Base-by-base conservation (phyloP, 176 grass and related monocot species). In the Calamus simplicifolius region DNA sequence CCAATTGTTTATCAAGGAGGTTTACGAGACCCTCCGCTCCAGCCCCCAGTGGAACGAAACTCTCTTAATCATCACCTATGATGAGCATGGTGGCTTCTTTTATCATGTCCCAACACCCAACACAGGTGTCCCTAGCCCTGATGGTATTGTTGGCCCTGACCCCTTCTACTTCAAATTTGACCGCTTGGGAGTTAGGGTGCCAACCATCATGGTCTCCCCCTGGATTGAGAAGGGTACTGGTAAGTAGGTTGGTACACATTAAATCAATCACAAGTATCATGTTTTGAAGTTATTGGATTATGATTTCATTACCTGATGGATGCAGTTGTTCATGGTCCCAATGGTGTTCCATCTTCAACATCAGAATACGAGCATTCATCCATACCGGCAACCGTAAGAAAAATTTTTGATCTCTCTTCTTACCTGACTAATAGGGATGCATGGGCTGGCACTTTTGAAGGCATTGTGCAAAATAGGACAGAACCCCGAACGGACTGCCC, bases 291-390 rank as follows among this genome's bases (percentile, higher is more conserved):
- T 43, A 2, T 35, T 6, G 12, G 5, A 26, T 3, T 43, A 12
- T 14, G 54, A 16, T 55, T 50, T 26, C 5, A 51, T 27, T 25
- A 18, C 4, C 1, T 25, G 17, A 18, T 55, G 25, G 58, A 35
- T 62, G 50, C 75, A 80, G 92, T 97, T 63, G 69, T 98, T 16
- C 87, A 98, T 18, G 87, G 79, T 2, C 73, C 93, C 0, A 82
- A 68, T 17, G 87, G 91, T 26, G 68, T 49, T 21, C 93, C 93
- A 5, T 83, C 78, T 49, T 67, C 93, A 3, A 88, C 87, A 0
- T 98, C 93, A 16, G 84, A 98, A 1, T 98, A 74, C 51, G 93
- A 98, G 67, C 93, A 98, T 51, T 98, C 93, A 15, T 92, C 93
- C 2, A 89, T 98, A 61, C 93, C 93, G 0, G 93, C 93, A 0